Conservation (phyloP, 495 filamentous ascomycete species). For the Xylaria intraflava region DNA sequence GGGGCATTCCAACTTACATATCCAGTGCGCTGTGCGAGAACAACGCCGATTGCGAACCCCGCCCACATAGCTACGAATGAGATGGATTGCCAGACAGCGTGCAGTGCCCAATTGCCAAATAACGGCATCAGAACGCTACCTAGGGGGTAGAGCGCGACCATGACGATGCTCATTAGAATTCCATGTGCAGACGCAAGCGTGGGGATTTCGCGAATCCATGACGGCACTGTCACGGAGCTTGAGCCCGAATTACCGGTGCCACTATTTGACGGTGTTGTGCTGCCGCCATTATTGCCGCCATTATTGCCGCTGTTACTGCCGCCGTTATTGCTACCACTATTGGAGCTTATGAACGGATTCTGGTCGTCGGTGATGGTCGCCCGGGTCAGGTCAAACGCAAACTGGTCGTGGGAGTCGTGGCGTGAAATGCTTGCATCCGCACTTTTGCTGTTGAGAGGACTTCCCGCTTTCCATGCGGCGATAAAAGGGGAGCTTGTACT, state of each 20-base stretch:
- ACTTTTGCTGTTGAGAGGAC: slow-evolving; percentile 48
- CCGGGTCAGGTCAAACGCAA: slow-evolving; percentile 49
- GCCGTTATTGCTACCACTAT: slow-evolving; percentile 3
- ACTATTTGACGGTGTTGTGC: not conserved
- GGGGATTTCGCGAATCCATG: slow-evolving; percentile 7
- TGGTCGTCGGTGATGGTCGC: slow-evolving; percentile 47
- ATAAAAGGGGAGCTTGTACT: slow-evolving; percentile 54
- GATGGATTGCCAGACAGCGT: slow-evolving; percentile 53
- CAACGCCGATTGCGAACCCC: slow-evolving; percentile 58
- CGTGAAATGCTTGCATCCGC: slow-evolving; percentile 43
- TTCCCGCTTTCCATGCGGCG: slow-evolving; percentile 55
- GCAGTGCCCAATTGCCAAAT: slow-evolving; percentile 44
- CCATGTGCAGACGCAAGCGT: slow-evolving; percentile 37
- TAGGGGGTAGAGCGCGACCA: slow-evolving; percentile 49
- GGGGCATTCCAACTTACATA: slow-evolving; percentile 29
- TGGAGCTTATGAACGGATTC: slow-evolving; percentile 53
- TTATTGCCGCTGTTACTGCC: too few species aligned
- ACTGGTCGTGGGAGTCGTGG: slow-evolving; percentile 52
- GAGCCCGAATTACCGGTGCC: not conserved
- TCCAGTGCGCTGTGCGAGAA: slow-evolving; percentile 30
- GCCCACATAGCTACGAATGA: slow-evolving; percentile 50
- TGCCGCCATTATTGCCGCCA: not conserved
- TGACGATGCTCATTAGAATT: slow-evolving; percentile 52
- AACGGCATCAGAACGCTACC: slow-evolving; percentile 53
- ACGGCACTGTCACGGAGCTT: slow-evolving; percentile 4